A percentile compares a stretch with the other conserved stretches of the same genome.
Conservation (phyloP, 805 yeast genomes). For the Metschnikowia koreensis region DNA sequence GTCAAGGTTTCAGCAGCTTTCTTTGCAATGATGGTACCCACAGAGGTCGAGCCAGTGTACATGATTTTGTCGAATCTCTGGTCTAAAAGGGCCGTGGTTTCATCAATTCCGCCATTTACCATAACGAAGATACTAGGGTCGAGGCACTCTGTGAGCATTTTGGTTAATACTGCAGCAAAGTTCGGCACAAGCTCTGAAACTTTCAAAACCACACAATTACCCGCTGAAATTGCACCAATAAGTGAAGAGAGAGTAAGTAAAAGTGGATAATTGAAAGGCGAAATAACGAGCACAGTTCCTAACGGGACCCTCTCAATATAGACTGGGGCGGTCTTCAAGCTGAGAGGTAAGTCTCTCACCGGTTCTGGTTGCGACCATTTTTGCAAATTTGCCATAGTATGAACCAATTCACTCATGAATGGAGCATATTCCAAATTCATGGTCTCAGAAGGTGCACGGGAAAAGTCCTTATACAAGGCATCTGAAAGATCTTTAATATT, state of each 20-base stretch:
- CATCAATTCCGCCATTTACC: conserved; percentile 72
- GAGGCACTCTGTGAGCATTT: conserved; percentile 50
- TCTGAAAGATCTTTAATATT: conserved; percentile 51
- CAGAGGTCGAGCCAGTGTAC: conserved; percentile 77
- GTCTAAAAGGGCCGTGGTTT: conserved; percentile 48
- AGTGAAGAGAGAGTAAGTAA: conserved; percentile 62
- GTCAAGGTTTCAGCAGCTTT: conserved; percentile 86
- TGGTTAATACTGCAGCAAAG: conserved; percentile 55
- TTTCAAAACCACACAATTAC: conserved; percentile 75
- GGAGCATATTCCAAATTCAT: conserved; percentile 54
- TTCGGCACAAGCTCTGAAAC: conserved; percentile 72
- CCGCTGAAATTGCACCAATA: conserved; percentile 80
- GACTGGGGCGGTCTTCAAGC: conserved; percentile 23
- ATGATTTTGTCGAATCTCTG: conserved; percentile 77
- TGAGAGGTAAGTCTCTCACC: conserved; percentile 36
- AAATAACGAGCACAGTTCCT: conserved; percentile 71
- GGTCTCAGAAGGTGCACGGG: conserved; percentile 64
- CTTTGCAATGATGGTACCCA: conserved; percentile 72
- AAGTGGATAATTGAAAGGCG: conserved; percentile 83
- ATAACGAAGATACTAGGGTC: conserved; percentile 57
- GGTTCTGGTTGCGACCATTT: conserved; percentile 58
- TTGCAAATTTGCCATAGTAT: conserved; percentile 57
- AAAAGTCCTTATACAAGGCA: conserved; percentile 66
- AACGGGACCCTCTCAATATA: conserved; percentile 30
- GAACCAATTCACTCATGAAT: conserved; percentile 52